Evolutionary conservation across 139 green algal species (phyloP).

Genomic region (Raphidocelis subcapitata): DNA sequence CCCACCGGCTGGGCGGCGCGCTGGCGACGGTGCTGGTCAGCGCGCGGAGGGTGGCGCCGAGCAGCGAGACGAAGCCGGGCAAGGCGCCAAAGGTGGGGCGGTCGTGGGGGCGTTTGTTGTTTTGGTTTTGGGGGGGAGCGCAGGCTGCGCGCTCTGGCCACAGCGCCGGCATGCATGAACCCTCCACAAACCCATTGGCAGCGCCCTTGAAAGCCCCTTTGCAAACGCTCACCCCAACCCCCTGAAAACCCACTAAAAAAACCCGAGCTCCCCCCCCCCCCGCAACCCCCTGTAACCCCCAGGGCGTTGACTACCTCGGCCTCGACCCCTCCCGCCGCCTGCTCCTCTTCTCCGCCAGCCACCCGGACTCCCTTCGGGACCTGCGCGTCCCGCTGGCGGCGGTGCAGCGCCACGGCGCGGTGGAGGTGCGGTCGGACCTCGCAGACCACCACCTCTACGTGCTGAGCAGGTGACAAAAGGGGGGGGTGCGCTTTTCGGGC

Average conservation of each 20-base stretch:
- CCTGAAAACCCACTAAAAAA: background rate
- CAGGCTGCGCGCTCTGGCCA: too few species aligned
- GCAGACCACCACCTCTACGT: slow-evolving; percentile 58
- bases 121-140: too few species aligned
- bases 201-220: background rate
- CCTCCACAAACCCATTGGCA: background rate
- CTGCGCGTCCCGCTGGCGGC: slow-evolving; percentile 46
- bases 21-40: slow-evolving; percentile 66
- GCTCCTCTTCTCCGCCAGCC: slow-evolving; percentile 69
- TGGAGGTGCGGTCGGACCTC: slow-evolving; percentile 33
- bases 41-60: slow-evolving; percentile 45
- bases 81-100: slow-evolving; percentile 58
- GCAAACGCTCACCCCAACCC: too few species aligned
- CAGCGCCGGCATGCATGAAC: too few species aligned
- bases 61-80: slow-evolving; percentile 74
- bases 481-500: too few species aligned
- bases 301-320: slow-evolving; percentile 81
- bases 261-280: background rate
- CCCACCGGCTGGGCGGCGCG: slow-evolving; percentile 45
- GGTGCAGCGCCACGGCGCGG: slow-evolving; percentile 18
- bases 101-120: background rate
- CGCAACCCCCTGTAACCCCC: background rate
- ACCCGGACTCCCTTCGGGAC: slow-evolving; percentile 51
- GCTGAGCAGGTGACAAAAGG: slow-evolving; percentile 31
- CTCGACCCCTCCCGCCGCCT: slow-evolving; percentile 48